Conservation (phyloP, 2,329 filamentous ascomycete species). For the Fusarium sp. region DNA sequence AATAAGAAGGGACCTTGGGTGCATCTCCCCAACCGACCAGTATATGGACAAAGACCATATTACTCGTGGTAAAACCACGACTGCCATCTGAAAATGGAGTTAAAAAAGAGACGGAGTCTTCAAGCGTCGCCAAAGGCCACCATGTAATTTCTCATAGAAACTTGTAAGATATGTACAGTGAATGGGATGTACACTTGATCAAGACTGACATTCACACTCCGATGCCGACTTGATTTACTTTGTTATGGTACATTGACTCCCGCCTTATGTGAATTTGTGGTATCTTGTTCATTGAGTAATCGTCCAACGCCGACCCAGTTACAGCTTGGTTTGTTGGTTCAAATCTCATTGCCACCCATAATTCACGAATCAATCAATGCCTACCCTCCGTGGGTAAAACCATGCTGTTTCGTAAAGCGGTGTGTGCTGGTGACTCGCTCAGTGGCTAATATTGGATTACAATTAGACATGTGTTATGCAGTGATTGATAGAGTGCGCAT, state of each 20-base stretch:
- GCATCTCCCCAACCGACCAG: slow-evolving; percentile 85
- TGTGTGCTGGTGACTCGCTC: neutral
- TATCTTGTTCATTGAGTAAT: slow-evolving; percentile 15
- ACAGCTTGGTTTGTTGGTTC: neutral
- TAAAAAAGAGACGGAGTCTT: slow-evolving; percentile 8
- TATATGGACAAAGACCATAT: slow-evolving; percentile 87
- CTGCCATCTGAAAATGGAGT: neutral
- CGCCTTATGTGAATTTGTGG: neutral
- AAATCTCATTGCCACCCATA: slow-evolving; percentile 1
- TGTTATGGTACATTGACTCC: neutral
- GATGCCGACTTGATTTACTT: neutral
- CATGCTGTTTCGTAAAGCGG: neutral
- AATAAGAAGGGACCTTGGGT: slow-evolving; percentile 84
- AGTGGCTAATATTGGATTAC: slow-evolving; percentile 1
- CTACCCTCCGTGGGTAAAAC: neutral
- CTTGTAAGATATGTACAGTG: slow-evolving; percentile 54
- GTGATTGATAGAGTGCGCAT: slow-evolving; percentile 2
- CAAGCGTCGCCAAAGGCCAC: slow-evolving; percentile 4
- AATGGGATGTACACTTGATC: slow-evolving; percentile 45
- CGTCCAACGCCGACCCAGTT: slow-evolving; percentile 8
- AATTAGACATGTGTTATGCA: slow-evolving; percentile 1
- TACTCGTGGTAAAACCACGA: slow-evolving; percentile 80
- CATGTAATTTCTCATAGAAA: slow-evolving; percentile 41
- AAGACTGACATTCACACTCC: slow-evolving; percentile 9
- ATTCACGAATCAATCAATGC: neutral